phyloP scores from a whole-genome alignment of 2,329 filamentous ascomycete genomes.

The Lomentospora prolificans region DNA sequence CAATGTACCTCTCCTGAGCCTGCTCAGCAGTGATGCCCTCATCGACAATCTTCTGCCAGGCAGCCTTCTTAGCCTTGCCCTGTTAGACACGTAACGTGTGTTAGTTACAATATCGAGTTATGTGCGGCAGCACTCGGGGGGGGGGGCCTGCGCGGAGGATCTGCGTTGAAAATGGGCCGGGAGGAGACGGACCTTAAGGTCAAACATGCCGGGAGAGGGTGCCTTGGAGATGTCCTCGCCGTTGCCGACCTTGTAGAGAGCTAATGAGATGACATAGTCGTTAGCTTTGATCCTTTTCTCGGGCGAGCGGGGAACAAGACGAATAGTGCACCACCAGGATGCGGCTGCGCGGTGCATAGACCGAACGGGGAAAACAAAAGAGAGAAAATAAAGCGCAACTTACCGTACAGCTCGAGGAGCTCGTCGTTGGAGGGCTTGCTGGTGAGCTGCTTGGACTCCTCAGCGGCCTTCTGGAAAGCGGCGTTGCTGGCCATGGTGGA shows the following conservation, averaged over 20 bases:
- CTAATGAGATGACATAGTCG: conserved; percentile 22
- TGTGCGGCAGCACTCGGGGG: too few relatives aligned
- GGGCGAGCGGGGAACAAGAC: too few relatives aligned
- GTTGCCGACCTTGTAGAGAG: conserved; percentile 47
- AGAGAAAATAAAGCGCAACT: too few relatives aligned
- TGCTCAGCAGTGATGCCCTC: conserved; percentile 50
- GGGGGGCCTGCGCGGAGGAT: too few relatives aligned
- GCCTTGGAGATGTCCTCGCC: conserved; percentile 49
- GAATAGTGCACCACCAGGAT: too few relatives aligned
- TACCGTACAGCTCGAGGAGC: conserved; percentile 54
- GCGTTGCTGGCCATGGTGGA: conserved; percentile 20
- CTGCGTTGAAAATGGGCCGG: too few relatives aligned
- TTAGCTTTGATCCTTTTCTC: background rate
- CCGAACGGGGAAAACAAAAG: too few relatives aligned
- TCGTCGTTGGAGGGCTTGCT: conserved; percentile 54
- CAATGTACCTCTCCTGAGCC: conserved; percentile 70
- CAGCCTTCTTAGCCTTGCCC: conserved; percentile 71
- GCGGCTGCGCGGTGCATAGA: too few relatives aligned
- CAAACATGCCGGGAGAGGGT: conserved; percentile 55
- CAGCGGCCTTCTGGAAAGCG: conserved; percentile 46
- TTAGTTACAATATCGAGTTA: too few relatives aligned
- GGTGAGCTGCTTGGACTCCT: conserved; percentile 58
- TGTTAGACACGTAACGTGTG: conserved; percentile 21
- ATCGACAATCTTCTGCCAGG: conserved; percentile 64
- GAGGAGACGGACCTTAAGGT: conserved; percentile 47